Evolutionary conservation across 441 rosid genomes (phyloP).

Genomic region (Arabidopsis lyrata): DNA sequence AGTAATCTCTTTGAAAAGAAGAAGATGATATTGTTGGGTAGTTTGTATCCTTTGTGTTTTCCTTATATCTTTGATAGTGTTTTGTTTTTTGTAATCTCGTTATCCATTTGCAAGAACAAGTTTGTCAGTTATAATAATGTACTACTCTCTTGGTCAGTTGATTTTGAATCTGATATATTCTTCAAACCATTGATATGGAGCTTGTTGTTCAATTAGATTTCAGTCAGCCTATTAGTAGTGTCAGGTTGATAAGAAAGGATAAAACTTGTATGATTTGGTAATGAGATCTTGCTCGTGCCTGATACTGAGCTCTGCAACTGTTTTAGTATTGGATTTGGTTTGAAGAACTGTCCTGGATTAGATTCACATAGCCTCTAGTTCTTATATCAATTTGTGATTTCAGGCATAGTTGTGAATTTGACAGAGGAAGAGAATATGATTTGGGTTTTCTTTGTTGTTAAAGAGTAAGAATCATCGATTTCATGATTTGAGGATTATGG

Average conservation of each 20-base stretch:
- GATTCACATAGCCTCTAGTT: not conserved
- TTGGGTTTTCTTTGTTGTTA: not conserved
- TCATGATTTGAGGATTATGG: conserved; percentile 8
- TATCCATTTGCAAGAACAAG: conserved; percentile 45
- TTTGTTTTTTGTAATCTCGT: conserved; percentile 30
- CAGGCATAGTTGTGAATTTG: conserved; percentile 1
- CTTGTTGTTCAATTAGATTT: not conserved
- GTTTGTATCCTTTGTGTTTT: conserved; percentile 37
- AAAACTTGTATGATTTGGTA: conserved; percentile 17
- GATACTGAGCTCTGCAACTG: conserved; percentile 9
- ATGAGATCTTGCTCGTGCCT: not conserved
- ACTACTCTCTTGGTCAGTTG: conserved; percentile 27
- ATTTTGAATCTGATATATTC: conserved; percentile 15
- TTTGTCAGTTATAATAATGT: conserved; percentile 40
- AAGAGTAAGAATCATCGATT: not conserved
- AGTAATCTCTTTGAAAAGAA: not conserved
- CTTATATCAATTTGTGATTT: conserved; percentile 16
- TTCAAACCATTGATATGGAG: conserved; percentile 12
- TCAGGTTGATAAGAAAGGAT: not conserved
- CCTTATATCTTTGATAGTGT: conserved; percentile 34
- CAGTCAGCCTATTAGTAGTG: not conserved
- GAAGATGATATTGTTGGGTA: conserved; percentile 17
- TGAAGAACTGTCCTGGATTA: not conserved
- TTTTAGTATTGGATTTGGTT: not conserved
- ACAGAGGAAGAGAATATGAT: not conserved